Evolutionary conservation across 305 asterid genomes (phyloP).

Genomic region (Fraxinus ornus): DNA sequence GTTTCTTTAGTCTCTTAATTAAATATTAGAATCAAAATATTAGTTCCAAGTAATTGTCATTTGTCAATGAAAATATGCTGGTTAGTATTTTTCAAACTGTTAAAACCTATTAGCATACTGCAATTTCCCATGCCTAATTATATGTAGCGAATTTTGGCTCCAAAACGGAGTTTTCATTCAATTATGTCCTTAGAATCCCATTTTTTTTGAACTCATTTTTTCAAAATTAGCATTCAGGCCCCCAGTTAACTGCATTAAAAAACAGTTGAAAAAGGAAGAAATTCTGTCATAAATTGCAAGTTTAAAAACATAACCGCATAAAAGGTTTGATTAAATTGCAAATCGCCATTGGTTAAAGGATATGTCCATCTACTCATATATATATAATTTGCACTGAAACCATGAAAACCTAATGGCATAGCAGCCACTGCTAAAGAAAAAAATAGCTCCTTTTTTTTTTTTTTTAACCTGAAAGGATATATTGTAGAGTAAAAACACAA

Average conservation of each 20-base stretch:
- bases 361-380: background rate
- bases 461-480: constrained; percentile 28
- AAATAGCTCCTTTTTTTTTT: background rate
- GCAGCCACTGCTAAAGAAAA: background rate
- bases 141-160: background rate
- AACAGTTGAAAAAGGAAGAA: background rate
- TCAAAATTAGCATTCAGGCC: too few relatives aligned
- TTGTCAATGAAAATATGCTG: background rate
- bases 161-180: background rate
- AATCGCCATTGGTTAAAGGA: too few relatives aligned
- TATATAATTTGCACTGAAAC: background rate
- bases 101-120: background rate
- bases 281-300: background rate
- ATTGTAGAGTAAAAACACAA: constrained; percentile 22
- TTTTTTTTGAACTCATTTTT: too few relatives aligned
- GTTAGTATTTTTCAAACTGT: background rate
- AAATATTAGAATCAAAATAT: too few relatives aligned
- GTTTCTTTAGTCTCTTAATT: background rate
- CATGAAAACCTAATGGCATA: background rate
- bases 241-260: background rate
- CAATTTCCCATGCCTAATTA: background rate
- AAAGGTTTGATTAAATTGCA: background rate
- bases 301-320: background rate
- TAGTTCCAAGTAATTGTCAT: background rate
- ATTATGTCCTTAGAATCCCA: too few relatives aligned